phyloP scores from a whole-genome alignment of 352 stramenopile species.

The Phytophthora sp. region DNA sequence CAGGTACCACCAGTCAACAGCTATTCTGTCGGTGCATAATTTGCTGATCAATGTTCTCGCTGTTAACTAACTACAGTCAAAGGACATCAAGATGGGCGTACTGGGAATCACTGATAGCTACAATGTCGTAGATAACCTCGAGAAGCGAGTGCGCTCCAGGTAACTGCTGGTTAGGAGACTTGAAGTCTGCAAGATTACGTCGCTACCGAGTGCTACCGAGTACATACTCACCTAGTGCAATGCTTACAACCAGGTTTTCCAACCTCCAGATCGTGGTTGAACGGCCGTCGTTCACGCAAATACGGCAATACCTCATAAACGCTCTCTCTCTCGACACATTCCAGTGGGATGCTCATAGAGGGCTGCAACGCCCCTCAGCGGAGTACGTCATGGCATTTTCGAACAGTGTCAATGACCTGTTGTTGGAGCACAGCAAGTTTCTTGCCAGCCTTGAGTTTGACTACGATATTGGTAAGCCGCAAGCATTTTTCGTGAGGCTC shows the following conservation, averaged over 20 bases:
- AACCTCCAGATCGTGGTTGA: constrained; percentile 82
- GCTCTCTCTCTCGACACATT: constrained; percentile 47
- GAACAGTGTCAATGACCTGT: constrained; percentile 39
- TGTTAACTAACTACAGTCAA: constrained; percentile 40
- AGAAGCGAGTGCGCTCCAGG: constrained; percentile 83
- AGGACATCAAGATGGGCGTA: constrained; percentile 82
- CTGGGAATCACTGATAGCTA: constrained; percentile 83
- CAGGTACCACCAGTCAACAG: constrained; percentile 36
- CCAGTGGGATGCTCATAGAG: constrained; percentile 28
- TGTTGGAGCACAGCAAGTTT: constrained; percentile 41
- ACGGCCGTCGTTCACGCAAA: constrained; percentile 56
- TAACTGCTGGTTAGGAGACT: constrained; percentile 13
- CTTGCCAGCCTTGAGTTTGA: constrained; percentile 67
- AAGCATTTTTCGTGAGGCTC: constrained; percentile 72
- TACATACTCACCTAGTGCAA: background rate
- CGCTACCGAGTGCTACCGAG: too few relatives aligned
- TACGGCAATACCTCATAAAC: constrained; percentile 50
- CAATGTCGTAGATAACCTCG: constrained; percentile 81
- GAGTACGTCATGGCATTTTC: constrained; percentile 55
- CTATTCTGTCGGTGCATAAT: background rate
- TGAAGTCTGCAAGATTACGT: too few relatives aligned
- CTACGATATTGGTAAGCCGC: constrained; percentile 78
- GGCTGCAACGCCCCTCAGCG: constrained; percentile 14
- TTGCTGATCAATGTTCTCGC: background rate
- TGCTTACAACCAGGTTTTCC: constrained; percentile 62